These are phyloP conservation scores for Globisporangium megalacanthum DNA, from an alignment of 352 stramenopile genomes.

Conservation along the genomic window DNA sequence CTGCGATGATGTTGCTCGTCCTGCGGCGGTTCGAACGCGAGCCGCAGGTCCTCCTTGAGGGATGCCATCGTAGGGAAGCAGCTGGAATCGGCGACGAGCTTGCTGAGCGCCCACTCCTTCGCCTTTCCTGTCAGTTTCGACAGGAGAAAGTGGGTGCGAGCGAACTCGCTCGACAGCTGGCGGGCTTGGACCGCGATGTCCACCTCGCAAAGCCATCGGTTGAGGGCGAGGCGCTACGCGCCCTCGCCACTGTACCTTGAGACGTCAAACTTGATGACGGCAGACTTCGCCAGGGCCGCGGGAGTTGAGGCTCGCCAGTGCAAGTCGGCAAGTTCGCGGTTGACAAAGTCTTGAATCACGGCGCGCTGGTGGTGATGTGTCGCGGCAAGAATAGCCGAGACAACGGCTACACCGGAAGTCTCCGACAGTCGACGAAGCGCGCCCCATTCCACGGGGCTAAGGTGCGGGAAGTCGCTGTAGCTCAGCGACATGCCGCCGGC, in stretches of 20 bases:
- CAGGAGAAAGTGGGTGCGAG: no score
- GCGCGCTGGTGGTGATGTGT: no score
- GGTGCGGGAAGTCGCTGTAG: no score
- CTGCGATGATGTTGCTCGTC: conserved; percentile 10
- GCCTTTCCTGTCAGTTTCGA: no score
- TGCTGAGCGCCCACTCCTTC: no score
- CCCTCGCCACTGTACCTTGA: conserved; percentile 17
- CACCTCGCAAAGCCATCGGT: conserved; percentile 19
- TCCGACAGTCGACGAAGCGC: no score
- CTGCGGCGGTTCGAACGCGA: conserved; percentile 16
- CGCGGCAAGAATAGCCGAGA: no score
- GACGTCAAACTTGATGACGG: conserved; percentile 23
- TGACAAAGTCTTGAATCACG: no score
- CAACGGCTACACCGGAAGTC: not conserved
- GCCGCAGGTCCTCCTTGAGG: conserved; percentile 10
- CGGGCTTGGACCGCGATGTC: conserved; percentile 18
- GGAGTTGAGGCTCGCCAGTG: no score
- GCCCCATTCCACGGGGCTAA: no score
- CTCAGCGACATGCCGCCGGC: no score
- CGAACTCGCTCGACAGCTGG: conserved; percentile 7
- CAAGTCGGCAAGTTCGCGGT: no score
- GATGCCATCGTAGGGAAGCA: conserved; percentile 8
- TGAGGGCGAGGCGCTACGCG: conserved; percentile 3
- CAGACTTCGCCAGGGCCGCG: not conserved
- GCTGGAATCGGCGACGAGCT: conserved; percentile 1